Conservation (phyloP, 441 rosid species). For the Flueggea neowawraea region DNA sequence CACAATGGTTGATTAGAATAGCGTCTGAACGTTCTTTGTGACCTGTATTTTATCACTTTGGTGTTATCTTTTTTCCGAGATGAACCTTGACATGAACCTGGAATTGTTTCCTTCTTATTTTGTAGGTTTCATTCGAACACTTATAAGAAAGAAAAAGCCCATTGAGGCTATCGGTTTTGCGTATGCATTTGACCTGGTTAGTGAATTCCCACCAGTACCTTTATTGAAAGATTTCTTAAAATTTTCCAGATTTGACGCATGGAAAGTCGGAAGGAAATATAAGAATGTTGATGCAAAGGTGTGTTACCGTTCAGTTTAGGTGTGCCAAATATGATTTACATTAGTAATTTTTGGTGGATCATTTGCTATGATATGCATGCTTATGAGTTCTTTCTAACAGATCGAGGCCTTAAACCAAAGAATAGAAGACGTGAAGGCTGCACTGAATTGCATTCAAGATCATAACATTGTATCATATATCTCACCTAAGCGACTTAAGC, state of each 20-base stretch:
- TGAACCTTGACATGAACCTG: background rate
- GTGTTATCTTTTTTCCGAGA: too few relatives aligned
- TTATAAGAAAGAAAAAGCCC: constrained; percentile 21
- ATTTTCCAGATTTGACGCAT: constrained; percentile 7
- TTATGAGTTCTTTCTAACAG: background rate
- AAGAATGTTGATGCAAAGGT: constrained; percentile 20
- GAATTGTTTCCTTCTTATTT: background rate
- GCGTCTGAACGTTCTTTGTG: too few relatives aligned
- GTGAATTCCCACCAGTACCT: constrained; percentile 23
- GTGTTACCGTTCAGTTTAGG: background rate
- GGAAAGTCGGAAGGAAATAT: background rate
- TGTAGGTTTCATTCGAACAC: constrained; percentile 34
- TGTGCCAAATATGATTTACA: background rate
- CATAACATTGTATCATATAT: constrained; percentile 16
- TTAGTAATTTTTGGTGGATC: too few relatives aligned
- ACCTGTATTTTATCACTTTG: too few relatives aligned
- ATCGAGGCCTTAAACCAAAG: constrained; percentile 19
- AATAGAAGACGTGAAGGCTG: constrained; percentile 20
- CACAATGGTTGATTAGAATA: too few relatives aligned
- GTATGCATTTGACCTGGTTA: constrained; percentile 25
- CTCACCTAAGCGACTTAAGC: constrained; percentile 6
- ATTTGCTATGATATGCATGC: background rate
- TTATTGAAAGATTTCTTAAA: constrained; percentile 22
- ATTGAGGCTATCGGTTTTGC: constrained; percentile 31
- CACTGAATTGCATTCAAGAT: constrained; percentile 19